Base-by-base conservation (phyloP, 805 yeast species). In the Lipomyces sp. region DNA sequence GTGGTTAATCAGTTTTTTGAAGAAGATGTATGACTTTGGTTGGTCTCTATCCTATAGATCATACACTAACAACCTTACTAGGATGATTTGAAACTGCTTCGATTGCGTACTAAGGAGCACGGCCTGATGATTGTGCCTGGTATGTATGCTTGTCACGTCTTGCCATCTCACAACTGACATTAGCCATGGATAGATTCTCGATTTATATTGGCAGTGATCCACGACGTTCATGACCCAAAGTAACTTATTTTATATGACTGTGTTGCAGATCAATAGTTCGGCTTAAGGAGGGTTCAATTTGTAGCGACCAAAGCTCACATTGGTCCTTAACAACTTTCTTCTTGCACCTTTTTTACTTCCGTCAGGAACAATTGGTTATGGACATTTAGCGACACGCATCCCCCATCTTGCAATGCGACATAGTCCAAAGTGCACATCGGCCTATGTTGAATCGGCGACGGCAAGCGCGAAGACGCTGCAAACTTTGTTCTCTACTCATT, bases 101-200 rank as follows among this genome's bases (percentile, higher is more conserved):
- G 72, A 7, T 48, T 69, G 32, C 64, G 71, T n/a, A 67, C 72
- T 5, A 62, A 57, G n/a, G 33, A 55, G 13, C 71, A 65, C 48
- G 72, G 68, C 29, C 48, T 69, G 13, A 63, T 67, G 64, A 64
- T 69, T 24, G 69, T 69, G 11, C 72, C 72, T 37, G 70, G 68
- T 66, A 63, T 5, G 59, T 53, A 32, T 13, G 24, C 15, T 50
- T 18, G 11, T 37, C 18, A 18, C n/a, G 11, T 15, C 7, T 8
- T 42, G 7, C 2, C 18, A 15, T 24, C 24, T 24, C 48, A 42
- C 48, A 15, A 42, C 6, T 42, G 48, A 42, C 48, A 37, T 10
- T 10, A 30, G n/a, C 11, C 13, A 4, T 39, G 6, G 15, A 3
- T 60, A 64, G 69, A 65, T 54, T 7, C 65, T 6, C 61, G 66